Evolutionary conservation across 2,329 filamentous ascomycete genomes (phyloP).

Genomic region (Tolypocladium ophioglossoides): DNA sequence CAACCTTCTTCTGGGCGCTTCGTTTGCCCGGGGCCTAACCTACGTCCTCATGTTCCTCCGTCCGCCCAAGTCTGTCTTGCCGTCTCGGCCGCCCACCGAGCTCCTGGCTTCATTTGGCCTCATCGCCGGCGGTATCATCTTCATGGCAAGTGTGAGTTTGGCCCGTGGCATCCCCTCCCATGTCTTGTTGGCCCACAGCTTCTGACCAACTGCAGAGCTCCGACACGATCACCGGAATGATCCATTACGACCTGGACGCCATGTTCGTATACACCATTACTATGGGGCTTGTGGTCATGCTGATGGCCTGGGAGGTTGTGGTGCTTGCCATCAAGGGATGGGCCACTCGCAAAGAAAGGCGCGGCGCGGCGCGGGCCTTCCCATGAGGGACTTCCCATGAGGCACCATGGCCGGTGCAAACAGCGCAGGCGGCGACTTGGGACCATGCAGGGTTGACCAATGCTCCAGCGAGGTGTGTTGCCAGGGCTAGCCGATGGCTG

Average conservation of each 20-base stretch:
- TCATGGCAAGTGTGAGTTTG: constrained; percentile 73
- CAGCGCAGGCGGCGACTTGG: background rate
- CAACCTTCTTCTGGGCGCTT: constrained; percentile 68
- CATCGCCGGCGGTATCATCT: constrained; percentile 77
- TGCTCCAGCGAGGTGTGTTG: background rate
- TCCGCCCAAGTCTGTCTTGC: constrained; percentile 69
- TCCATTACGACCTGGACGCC: constrained; percentile 66
- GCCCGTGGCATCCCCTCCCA: background rate
- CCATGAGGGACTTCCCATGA: background rate
- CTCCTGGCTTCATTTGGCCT: constrained; percentile 80
- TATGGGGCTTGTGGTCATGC: constrained; percentile 69
- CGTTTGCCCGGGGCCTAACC: constrained; percentile 66
- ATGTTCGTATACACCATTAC: constrained; percentile 91
- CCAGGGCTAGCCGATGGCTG: background rate
- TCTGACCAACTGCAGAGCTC: constrained; percentile 43
- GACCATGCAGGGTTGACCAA: background rate
- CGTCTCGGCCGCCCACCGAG: constrained; percentile 81
- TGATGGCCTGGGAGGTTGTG: constrained; percentile 78
- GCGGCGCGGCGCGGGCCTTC: background rate
- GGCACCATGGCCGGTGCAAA: background rate
- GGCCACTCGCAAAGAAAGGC: constrained; percentile 44
- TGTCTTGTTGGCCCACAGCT: background rate
- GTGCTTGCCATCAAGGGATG: constrained; percentile 80
- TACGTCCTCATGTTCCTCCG: constrained; percentile 72
- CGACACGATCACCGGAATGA: constrained; percentile 68